phyloP scores from a whole-genome alignment of 2,329 filamentous ascomycete species.

The Aspergillus arachidicola region DNA sequence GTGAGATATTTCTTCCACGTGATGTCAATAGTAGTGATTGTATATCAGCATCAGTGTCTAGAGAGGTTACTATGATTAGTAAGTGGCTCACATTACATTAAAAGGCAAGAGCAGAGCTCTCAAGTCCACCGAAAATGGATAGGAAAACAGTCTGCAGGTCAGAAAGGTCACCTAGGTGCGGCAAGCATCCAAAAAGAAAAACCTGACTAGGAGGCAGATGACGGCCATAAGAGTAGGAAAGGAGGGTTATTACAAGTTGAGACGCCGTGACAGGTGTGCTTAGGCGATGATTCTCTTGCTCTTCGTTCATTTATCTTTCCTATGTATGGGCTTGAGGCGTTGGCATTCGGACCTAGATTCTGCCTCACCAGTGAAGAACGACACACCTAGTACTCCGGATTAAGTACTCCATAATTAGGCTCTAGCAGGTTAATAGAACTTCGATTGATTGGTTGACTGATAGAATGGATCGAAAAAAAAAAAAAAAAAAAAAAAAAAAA shows the following conservation, averaged over 20 bases:
- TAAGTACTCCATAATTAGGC: neutral
- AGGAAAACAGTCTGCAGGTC: neutral
- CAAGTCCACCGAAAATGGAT: too few relatives aligned
- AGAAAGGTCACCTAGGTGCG: too few relatives aligned
- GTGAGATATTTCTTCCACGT: too few relatives aligned
- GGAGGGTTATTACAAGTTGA: neutral
- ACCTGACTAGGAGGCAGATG: too few relatives aligned
- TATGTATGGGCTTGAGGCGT: neutral
- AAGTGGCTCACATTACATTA: too few relatives aligned
- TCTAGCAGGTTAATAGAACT: neutral
- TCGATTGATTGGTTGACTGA: neutral
- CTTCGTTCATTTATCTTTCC: neutral
- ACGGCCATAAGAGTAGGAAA: neutral
- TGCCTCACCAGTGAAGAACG: neutral
- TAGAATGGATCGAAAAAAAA: neutral
- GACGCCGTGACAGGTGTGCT: neutral
- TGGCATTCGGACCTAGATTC: neutral
- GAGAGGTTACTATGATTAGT: too few relatives aligned
- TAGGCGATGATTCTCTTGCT: neutral
- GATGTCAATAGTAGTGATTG: too few relatives aligned
- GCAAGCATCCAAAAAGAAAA: too few relatives aligned
- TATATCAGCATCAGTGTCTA: too few relatives aligned
- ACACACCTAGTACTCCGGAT: neutral
- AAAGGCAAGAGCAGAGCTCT: too few relatives aligned
- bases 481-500: neutral